Base-by-base conservation (phyloP, 2,329 filamentous ascomycete genomes). In the Aspergillus sp. region DNA sequence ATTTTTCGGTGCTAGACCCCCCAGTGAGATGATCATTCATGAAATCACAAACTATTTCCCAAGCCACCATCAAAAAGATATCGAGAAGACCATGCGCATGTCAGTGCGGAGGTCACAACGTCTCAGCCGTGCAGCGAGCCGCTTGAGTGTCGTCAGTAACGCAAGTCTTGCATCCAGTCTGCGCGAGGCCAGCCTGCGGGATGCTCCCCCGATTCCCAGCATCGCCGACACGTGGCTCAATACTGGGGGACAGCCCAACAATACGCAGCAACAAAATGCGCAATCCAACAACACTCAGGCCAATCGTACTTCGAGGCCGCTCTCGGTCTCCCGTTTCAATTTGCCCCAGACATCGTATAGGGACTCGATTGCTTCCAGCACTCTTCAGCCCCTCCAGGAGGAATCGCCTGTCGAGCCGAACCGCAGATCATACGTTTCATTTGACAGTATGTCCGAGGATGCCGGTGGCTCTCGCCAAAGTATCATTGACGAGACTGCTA, bases 31-130 rank as follows among this genome's bases (percentile, higher is more conserved):
- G 64, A 98, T 98, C 62, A 91, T 91, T 28, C 94, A 93, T 26
- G 93, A 98, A 63, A 74, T 98, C 49, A 93, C 88, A 1, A 94
- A 90, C 0, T 98, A 97, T 73, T 98, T 98, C 76, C 93, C 93
- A 0, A 89, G 94, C 60, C 91, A 97, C 59, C 83, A 90, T 43
- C 83, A 88, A 47, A 90, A 95, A 63, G 88, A 94, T 57, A 96
- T 98, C 63, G 93, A 97, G 66, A 86, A 89, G 57, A 97, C 93
- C 0, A 90, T 95, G 52, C 86, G 93, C 42, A 80, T 96, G 68
- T 96, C 91, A 0, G 85, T 96, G 67, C 81, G 91, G 56, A 81
- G 93, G 56, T 97, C 91, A 36, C 88, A 87, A 45, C 85, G 93
- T 45, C 76, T 97, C 53, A 97, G 91, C 72, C 87, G 88, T 65